Percentiles rank a stretch among this genome's conserved stretches.
Evolutionary conservation across 2,329 filamentous ascomycete genomes (phyloP).

Genomic region (Chaetomium olivaceum): DNA sequence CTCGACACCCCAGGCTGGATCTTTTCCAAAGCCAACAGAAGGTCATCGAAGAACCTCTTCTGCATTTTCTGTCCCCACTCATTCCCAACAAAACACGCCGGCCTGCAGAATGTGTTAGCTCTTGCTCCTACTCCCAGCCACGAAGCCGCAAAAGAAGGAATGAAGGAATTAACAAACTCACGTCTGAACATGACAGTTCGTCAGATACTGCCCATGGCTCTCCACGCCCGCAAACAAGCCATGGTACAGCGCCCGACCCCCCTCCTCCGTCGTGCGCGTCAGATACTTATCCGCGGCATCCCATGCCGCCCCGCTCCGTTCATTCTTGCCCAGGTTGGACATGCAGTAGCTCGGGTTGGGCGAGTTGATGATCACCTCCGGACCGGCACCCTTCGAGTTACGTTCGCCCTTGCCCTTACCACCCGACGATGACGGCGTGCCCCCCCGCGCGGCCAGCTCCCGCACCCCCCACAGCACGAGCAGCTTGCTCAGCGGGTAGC

Average conservation of each 20-base stretch:
- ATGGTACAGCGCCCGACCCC: conserved; percentile 39
- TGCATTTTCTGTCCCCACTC: conserved; percentile 37
- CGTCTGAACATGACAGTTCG: conserved; percentile 36
- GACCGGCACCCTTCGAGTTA: background rate
- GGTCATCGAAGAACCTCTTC: conserved; percentile 38
- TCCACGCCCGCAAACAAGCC: conserved; percentile 37
- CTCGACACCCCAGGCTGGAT: conserved; percentile 35
- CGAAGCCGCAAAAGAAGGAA: background rate
- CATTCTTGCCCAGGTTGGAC: conserved; percentile 35
- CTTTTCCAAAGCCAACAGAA: conserved; percentile 39
- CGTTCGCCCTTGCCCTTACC: conserved; percentile 12
- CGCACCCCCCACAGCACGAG: conserved; percentile 38
- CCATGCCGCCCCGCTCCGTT: conserved; percentile 10
- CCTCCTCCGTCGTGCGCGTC: conserved; percentile 49
- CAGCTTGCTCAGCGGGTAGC: conserved; percentile 40
- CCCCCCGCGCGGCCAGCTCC: conserved; percentile 36
- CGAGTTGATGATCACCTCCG: conserved; percentile 41
- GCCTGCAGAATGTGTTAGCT: conserved; percentile 25
- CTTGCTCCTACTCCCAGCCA: background rate
- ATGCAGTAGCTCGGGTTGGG: conserved; percentile 47
- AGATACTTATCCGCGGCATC: conserved; percentile 32
- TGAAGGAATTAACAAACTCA: conserved; percentile 21
- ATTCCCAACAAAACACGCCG: conserved; percentile 38
- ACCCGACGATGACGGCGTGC: background rate
- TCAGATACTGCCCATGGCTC: conserved; percentile 39